A percentile compares a stretch with the other conserved stretches of the same genome.
These are phyloP conservation scores for Rhodomyrtus psidioides DNA, from an alignment of 441 rosid genomes.

Conservation along the genomic window DNA sequence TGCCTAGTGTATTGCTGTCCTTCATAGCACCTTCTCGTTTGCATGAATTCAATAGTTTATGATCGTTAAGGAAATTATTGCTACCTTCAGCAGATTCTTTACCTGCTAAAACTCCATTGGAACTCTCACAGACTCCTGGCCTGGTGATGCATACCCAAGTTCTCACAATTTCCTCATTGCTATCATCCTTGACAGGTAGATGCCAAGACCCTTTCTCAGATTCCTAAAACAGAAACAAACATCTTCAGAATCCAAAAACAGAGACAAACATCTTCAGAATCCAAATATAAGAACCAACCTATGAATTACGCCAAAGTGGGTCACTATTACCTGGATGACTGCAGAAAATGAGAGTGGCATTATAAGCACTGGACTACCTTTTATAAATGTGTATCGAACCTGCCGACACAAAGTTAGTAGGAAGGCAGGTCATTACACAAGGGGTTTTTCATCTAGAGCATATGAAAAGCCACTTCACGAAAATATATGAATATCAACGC, in stretches of 20 bases:
- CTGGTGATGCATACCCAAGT: constrained; percentile 66
- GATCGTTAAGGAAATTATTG: background rate
- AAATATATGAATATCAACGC: background rate
- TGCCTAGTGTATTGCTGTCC: background rate
- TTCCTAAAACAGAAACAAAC: constrained; percentile 37
- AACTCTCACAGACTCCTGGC: constrained; percentile 7
- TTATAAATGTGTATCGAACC: constrained; percentile 66
- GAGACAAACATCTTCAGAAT: background rate
- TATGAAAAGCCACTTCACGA: background rate
- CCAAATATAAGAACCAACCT: background rate
- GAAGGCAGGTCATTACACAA: background rate
- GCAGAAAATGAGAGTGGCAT: constrained; percentile 58
- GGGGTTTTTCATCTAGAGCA: background rate
- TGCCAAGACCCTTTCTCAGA: constrained; percentile 90
- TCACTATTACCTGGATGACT: constrained; percentile 50
- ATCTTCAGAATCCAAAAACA: constrained; percentile 4
- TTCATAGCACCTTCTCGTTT: background rate
- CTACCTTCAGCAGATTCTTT: constrained; percentile 7
- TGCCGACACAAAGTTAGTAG: constrained; percentile 4
- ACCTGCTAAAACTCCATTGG: background rate
- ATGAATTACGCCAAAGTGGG: background rate
- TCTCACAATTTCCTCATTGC: constrained; percentile 20
- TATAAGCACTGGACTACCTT: constrained; percentile 53
- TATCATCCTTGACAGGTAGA: constrained; percentile 24
- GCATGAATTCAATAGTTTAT: background rate